phyloP scores from a whole-genome alignment of 345 rosid species.

The Salix exigua region DNA sequence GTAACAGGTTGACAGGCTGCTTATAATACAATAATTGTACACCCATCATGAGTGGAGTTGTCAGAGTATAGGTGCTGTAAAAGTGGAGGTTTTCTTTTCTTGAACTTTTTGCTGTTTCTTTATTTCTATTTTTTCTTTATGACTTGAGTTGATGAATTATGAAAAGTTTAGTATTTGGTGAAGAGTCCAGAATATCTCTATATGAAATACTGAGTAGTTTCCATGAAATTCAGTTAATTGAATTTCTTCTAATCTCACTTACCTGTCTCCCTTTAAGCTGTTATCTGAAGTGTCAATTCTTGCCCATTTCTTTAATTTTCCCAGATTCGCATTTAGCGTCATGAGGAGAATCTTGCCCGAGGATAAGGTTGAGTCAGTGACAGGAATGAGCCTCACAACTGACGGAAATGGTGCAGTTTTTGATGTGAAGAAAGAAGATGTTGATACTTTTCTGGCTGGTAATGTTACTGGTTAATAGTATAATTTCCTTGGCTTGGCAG shows the following conservation, averaged over 20 bases:
- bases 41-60: background rate
- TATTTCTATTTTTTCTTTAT: background rate
- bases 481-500: background rate
- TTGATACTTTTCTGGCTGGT: constrained; percentile 64
- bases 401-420: constrained; percentile 85
- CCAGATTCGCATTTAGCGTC: constrained; percentile 60
- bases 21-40: background rate
- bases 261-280: background rate
- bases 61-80: background rate
- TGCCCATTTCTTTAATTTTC: background rate
- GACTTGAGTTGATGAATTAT: background rate
- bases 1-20: background rate
- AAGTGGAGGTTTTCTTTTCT: background rate
- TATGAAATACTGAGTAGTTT: too few relatives aligned
- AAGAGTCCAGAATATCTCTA: background rate
- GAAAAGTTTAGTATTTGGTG: background rate
- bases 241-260: background rate
- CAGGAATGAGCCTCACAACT: constrained; percentile 72
- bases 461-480: background rate
- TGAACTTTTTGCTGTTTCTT: background rate
- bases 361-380: constrained; percentile 72
- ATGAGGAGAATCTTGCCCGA: constrained; percentile 87
- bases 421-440: constrained; percentile 61
- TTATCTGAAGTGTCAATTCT: background rate
- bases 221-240: background rate